Evolutionary conservation across 2,329 filamentous ascomycete species (phyloP), one percentile per base, ranked within the genome.

Genomic region (Sporothrix globosa): DNA sequence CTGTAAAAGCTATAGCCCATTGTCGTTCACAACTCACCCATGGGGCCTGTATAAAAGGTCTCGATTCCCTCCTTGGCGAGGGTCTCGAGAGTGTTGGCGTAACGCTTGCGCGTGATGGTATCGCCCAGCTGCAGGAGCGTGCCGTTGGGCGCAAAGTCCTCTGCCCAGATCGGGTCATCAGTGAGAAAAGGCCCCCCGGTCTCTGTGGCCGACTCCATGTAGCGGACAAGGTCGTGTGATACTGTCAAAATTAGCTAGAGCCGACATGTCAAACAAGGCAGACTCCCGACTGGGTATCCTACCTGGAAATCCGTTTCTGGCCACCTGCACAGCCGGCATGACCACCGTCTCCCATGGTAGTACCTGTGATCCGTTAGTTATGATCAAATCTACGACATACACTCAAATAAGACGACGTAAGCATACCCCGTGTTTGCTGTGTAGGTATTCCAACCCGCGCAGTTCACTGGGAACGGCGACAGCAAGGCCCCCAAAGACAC

Each of bases 131-230:
- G 82, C 0, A 97, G 75, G 2, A 92, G 82, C 0, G 85, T 90
- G 3, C 83, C 95, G 72, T 94, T 89, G 0, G 93, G 93, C 2
- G 93, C 93, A 81, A 97, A 97, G 77, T 97, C 95, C 63, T 91
- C 79, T 0, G 94, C 92, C 91, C 93, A 98, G 3, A 88, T 87
- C 0, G 91, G 89, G 70, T 97, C 88, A 3, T 91, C 84, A 0
- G 89, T 82, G 0, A 97, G 81, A 76, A 97, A 97, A 74, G 92
- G 82, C 66, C 76, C 73, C 0, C 75, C 74, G 9, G 74, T 69
- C 5, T 54, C 72, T 69, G 7, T 73, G 67, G 34, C 81, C 75
- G 78, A 82, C 0, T 83, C 77, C 86, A 97, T 95, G 76, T 95
- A 95, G 10, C 83, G 84, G 27, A 93, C 85, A 27, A 94, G 82